These are phyloP conservation scores for Ceratobasidium sp. DNA, from an alignment of 1,284 basidiomycete species.

Conservation along the genomic window DNA sequence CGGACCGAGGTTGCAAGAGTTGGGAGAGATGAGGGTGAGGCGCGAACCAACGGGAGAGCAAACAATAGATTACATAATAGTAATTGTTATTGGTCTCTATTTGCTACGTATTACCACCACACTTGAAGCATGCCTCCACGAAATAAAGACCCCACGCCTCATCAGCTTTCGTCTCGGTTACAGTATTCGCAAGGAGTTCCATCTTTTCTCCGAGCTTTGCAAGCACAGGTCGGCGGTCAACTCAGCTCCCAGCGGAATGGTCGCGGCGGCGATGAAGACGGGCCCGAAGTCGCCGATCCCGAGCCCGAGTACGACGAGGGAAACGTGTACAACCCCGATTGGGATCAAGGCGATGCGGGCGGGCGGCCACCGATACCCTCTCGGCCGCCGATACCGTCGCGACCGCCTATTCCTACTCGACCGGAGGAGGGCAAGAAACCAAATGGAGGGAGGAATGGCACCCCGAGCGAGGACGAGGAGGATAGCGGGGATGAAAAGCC, in stretches of 20 bases:
- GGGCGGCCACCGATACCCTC: slow-evolving; percentile 74
- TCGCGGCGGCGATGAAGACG: slow-evolving; percentile 62
- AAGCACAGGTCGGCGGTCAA: slow-evolving; percentile 68
- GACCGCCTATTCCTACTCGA: slow-evolving; percentile 67
- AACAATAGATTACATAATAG: neutral
- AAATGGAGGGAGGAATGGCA: slow-evolving; percentile 62
- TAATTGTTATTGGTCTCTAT: neutral
- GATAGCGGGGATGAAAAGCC: slow-evolving; percentile 85
- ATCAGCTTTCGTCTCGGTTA: slow-evolving; percentile 74
- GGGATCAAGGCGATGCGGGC: slow-evolving; percentile 51
- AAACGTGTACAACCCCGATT: slow-evolving; percentile 61
- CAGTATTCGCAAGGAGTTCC: slow-evolving; percentile 69
- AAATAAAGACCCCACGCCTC: slow-evolving; percentile 70
- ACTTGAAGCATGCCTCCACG: slow-evolving; percentile 36
- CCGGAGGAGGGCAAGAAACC: slow-evolving; percentile 50
- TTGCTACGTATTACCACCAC: neutral
- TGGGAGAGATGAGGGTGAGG: neutral
- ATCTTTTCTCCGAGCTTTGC: slow-evolving; percentile 70
- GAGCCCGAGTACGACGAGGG: slow-evolving; percentile 53
- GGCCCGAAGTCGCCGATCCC: slow-evolving; percentile 59
- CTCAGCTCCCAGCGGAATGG: slow-evolving; percentile 50
- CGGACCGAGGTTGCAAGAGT: neutral
- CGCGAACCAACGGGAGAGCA: neutral
- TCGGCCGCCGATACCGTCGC: slow-evolving; percentile 51
- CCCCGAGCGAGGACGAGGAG: slow-evolving; percentile 74